A percentile compares a stretch with the other conserved stretches of the same genome.
These are phyloP conservation scores for Xylaria venustula DNA, from an alignment of 495 filamentous ascomycete species.

Conservation along the genomic window DNA sequence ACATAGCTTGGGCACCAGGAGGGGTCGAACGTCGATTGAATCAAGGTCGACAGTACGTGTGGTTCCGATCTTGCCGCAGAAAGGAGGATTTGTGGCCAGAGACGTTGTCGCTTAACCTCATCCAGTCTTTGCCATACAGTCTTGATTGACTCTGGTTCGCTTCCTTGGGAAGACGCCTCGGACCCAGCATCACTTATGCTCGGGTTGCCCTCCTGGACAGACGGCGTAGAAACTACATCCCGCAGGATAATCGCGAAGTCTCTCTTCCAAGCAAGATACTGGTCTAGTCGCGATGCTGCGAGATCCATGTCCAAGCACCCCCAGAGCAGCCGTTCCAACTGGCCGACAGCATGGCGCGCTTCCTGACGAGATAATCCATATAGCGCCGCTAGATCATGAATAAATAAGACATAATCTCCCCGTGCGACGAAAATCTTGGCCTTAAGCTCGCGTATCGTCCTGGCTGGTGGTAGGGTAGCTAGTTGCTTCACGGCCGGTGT, in stretches of 20 bases:
- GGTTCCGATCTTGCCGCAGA: slow-evolving; percentile 50
- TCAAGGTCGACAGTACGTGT: slow-evolving; percentile 41
- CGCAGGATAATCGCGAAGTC: neutral
- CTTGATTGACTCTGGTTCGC: slow-evolving; percentile 29
- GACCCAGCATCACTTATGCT: too few relatives aligned
- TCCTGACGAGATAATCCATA: slow-evolving; percentile 17
- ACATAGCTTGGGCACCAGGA: slow-evolving; percentile 47
- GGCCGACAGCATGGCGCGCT: slow-evolving; percentile 19
- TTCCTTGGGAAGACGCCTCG: neutral
- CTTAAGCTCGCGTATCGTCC: slow-evolving; percentile 6
- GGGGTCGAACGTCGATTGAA: slow-evolving; percentile 46
- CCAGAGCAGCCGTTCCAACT: slow-evolving; percentile 20
- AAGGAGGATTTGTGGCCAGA: slow-evolving; percentile 55
- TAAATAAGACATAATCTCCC: slow-evolving; percentile 6
- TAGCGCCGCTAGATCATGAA: slow-evolving; percentile 10
- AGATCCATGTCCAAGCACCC: neutral
- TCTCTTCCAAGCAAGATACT: slow-evolving; percentile 24
- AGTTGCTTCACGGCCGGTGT: neutral
- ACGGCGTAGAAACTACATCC: neutral
- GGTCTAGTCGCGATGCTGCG: slow-evolving; percentile 17
- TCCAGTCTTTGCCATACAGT: slow-evolving; percentile 40
- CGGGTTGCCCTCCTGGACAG: neutral
- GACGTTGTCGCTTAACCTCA: slow-evolving; percentile 24
- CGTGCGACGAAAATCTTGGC: slow-evolving; percentile 13
- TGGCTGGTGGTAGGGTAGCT: neutral